Evolutionary conservation across 441 rosid genomes (phyloP).

Genomic region (Jatropha podagrica): DNA sequence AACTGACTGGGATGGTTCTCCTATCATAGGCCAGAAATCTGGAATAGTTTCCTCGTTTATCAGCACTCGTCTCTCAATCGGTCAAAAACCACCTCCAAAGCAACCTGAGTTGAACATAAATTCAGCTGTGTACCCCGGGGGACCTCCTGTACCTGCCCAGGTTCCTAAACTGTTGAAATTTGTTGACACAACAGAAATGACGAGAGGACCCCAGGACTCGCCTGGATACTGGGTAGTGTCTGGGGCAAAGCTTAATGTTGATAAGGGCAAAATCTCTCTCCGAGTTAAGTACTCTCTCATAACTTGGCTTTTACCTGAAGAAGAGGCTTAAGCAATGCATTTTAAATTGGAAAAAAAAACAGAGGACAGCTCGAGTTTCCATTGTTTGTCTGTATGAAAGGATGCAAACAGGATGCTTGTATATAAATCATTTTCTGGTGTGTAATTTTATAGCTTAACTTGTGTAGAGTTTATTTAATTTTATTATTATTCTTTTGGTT

Average conservation of each 20-base stretch:
- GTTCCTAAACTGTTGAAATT: conserved; percentile 84
- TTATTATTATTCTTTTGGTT: too few species aligned
- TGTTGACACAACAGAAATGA: conserved; percentile 87
- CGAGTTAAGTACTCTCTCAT: conserved; percentile 86
- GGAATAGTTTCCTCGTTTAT: conserved; percentile 85
- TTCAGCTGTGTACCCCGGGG: conserved; percentile 90
- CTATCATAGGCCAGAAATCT: conserved; percentile 62
- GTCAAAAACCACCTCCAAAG: conserved; percentile 60
- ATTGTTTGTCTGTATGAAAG: not conserved
- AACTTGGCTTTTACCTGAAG: conserved; percentile 28
- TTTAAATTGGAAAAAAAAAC: not conserved
- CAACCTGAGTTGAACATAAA: conserved; percentile 80
- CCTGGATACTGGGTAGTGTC: conserved; percentile 99
- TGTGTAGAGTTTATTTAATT: not conserved
- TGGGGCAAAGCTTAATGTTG: conserved; percentile 83
- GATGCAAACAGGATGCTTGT: not conserved
- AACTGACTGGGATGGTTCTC: conserved; percentile 88
- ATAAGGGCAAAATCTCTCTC: conserved; percentile 78
- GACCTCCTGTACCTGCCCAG: conserved; percentile 87
- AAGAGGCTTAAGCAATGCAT: conserved; percentile 11
- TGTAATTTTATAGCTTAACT: not conserved
- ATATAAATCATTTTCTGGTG: not conserved
- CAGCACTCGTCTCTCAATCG: conserved; percentile 77
- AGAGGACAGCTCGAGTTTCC: not conserved
- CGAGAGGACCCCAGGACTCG: conserved; percentile 84